A percentile compares a stretch with the other conserved stretches of the same genome.
These are phyloP conservation scores for Cryphonectria naterciae DNA, from an alignment of 2,329 filamentous ascomycete genomes.

Conservation along the genomic window DNA sequence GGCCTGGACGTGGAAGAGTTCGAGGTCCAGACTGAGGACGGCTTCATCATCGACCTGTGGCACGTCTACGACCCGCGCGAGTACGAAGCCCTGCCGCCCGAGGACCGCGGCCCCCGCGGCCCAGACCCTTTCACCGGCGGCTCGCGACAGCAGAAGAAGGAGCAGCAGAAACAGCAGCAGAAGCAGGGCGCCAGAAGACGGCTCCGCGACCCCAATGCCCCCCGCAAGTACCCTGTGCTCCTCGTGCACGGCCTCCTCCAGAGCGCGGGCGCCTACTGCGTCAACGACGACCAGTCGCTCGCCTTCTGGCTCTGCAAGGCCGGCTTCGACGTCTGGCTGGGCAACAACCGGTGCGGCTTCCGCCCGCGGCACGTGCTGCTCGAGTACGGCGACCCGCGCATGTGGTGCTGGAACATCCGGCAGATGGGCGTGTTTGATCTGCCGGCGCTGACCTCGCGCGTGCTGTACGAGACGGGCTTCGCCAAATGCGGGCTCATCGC, in stretches of 20 bases:
- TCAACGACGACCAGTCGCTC: slow-evolving; percentile 85
- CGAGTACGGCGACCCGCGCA: slow-evolving; percentile 75
- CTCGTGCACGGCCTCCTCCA: slow-evolving; percentile 89
- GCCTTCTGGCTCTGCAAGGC: slow-evolving; percentile 92
- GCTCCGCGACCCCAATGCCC: slow-evolving; percentile 42
- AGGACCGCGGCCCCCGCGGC: slow-evolving; percentile 57
- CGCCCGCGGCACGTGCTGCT: slow-evolving; percentile 75
- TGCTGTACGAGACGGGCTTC: slow-evolving; percentile 82
- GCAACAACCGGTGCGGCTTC: slow-evolving; percentile 91
- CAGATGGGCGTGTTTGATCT: slow-evolving; percentile 93
- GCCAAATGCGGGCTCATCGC: slow-evolving; percentile 80
- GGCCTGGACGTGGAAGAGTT: slow-evolving; percentile 85
- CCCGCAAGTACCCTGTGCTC: slow-evolving; percentile 77
- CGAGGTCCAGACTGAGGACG: slow-evolving; percentile 89
- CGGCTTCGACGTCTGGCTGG: slow-evolving; percentile 93
- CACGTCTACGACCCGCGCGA: slow-evolving; percentile 86
- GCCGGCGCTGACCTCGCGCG: slow-evolving; percentile 76
- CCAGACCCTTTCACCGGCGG: slow-evolving; percentile 64
- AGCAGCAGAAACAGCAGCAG: slow-evolving; percentile 8
- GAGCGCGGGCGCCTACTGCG: slow-evolving; percentile 84
- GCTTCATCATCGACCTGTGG: slow-evolving; percentile 87
- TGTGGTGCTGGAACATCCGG: slow-evolving; percentile 97
- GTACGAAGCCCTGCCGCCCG: slow-evolving; percentile 56
- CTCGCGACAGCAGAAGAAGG: slow-evolving; percentile 28
- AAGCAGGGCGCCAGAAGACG: slow-evolving; percentile 36